Evolutionary conservation across 148 eudicot genomes (phyloP), one percentile per base, ranked within the genome.

Genomic region (Beta vulgaris): DNA sequence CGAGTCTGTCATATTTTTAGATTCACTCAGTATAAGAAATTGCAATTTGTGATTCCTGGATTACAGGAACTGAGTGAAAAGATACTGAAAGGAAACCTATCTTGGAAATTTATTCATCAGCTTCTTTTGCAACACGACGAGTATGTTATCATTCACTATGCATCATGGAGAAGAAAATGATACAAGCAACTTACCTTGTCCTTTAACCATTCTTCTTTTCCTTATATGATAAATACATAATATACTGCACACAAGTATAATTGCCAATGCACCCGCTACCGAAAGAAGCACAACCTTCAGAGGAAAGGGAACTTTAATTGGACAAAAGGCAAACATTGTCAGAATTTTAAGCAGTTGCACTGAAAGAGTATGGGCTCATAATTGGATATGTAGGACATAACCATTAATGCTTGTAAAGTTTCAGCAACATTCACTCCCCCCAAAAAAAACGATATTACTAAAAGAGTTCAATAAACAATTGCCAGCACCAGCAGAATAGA

Each of bases 221-320:
- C 66, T 18, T 2, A 15, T 11, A 60, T n/a, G 62, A 49, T 64
- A 57, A 54, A 31, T 40, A 48, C 31, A 39, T 36, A 29, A 34
- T 8, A 66, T 12, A 11, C 55, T 48, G 16, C 48, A 58, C 59
- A 78, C n/a, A 29, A 78, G 59, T 40, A 64, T 16, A 53, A 72
- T n/a, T 49, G 72, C 59, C 57, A 72, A 51, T 39, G 59, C 81
- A 54, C 67, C 72, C 65, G 76, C 76, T 53, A 72, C 4, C 55
- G 72, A 78, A 72, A 76, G 53, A 54, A 51, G 10, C 29, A 72
- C 31, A 42, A 72, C 72, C 72, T 72, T 64, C 8, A 72, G 44
- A 40, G 40, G 32, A 54, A 39, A 65, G 40, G 13, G 19, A 19
- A 9, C 62, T 48, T n/a, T 15, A 18, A 12, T 37, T n/a, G 39